Conservation (phyloP, 1,284 basidiomycete species). For the Ceratobasidium sp. region DNA sequence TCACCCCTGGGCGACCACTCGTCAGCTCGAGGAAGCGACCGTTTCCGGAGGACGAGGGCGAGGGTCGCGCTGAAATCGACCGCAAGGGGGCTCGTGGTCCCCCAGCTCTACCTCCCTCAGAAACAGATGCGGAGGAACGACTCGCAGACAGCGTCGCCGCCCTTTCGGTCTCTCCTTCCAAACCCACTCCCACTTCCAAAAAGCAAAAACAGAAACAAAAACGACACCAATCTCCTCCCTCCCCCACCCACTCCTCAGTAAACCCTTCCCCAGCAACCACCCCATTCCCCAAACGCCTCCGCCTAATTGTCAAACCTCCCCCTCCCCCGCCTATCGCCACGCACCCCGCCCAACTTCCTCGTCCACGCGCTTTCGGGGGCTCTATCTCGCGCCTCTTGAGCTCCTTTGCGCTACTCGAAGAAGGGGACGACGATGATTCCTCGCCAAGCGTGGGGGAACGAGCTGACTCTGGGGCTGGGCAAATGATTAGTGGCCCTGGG, state of each 20-base stretch:
- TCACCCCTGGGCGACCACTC: background rate
- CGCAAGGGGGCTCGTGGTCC: background rate
- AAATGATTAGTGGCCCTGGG: slow-evolving; percentile 4
- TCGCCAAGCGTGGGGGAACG: slow-evolving; percentile 51
- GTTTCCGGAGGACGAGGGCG: background rate
- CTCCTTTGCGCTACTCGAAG: slow-evolving; percentile 59
- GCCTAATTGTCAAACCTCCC: slow-evolving; percentile 36
- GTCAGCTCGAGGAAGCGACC: slow-evolving; percentile 23
- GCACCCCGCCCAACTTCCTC: slow-evolving; percentile 30
- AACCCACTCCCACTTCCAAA: background rate
- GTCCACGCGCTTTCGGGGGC: slow-evolving; percentile 14
- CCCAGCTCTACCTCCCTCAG: background rate
- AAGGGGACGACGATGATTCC: slow-evolving; percentile 51
- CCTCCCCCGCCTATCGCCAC: slow-evolving; percentile 25
- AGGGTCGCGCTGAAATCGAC: background rate
- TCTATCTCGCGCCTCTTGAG: slow-evolving; percentile 53
- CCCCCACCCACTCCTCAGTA: background rate
- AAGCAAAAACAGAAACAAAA: slow-evolving; percentile 5
- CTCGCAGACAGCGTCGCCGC: background rate
- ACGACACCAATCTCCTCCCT: slow-evolving; percentile 12
- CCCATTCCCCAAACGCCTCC: slow-evolving; percentile 23
- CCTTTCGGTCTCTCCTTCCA: background rate
- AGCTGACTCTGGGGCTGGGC: background rate
- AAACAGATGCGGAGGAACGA: slow-evolving; percentile 1
- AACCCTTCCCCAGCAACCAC: background rate